These are phyloP conservation scores for Hanseniaspora sp. DNA, from an alignment of 1,139 yeast species.

Conservation along the genomic window DNA sequence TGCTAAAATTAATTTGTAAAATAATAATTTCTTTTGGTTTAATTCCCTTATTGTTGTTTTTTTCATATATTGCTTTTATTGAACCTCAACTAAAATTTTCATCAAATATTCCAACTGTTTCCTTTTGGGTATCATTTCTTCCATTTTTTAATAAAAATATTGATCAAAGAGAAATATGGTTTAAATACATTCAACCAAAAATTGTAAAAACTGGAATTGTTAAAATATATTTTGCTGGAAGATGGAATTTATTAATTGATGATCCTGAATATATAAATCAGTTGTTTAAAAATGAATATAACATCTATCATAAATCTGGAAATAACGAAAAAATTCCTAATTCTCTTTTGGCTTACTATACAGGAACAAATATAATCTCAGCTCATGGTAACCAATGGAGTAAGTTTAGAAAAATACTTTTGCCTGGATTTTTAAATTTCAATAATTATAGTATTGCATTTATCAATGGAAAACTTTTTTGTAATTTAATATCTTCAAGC, in stretches of 20 bases:
- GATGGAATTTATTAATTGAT: constrained; percentile 50
- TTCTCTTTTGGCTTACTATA: constrained; percentile 44
- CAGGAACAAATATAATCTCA: constrained; percentile 55
- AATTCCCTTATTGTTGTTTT: not conserved
- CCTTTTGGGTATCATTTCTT: constrained; percentile 48
- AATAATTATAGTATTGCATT: constrained; percentile 30
- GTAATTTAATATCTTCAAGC: constrained; percentile 20
- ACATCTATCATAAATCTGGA: constrained; percentile 46
- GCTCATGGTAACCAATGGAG: constrained; percentile 50
- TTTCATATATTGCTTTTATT: constrained; percentile 18
- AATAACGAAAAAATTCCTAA: constrained; percentile 50
- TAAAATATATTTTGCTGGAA: constrained; percentile 48
- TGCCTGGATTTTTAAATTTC: constrained; percentile 45
- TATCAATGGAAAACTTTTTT: constrained; percentile 31
- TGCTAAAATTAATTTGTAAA: no score
- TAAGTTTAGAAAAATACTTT: constrained; percentile 37
- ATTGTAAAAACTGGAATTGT: constrained; percentile 47
- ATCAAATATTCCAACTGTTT: constrained; percentile 45
- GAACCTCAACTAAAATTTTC: constrained; percentile 34
- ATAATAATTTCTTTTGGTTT: not conserved
- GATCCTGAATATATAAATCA: constrained; percentile 40
- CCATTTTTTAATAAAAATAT: constrained; percentile 34
- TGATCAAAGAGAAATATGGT: constrained; percentile 43
- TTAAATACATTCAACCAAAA: constrained; percentile 34
- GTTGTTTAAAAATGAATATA: constrained; percentile 40